These are phyloP conservation scores for Xylaria sp. DNA, from an alignment of 2,329 filamentous ascomycete genomes.

Conservation along the genomic window DNA sequence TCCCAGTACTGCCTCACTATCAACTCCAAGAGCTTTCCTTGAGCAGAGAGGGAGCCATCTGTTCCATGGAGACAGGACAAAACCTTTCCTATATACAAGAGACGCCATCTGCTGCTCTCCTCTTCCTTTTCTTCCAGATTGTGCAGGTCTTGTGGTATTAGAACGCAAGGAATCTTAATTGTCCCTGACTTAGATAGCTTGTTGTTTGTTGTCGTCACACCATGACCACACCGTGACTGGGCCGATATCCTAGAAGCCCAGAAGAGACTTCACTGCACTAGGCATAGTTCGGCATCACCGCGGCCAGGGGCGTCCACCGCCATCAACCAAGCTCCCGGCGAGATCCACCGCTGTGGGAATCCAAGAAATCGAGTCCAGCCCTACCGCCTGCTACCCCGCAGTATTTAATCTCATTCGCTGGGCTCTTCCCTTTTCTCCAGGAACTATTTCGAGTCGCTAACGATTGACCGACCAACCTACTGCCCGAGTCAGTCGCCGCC, in stretches of 20 bases:
- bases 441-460: constrained; percentile 28
- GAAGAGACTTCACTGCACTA: neutral
- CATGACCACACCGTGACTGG: neutral
- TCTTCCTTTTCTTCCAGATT: neutral
- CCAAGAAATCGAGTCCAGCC: constrained; percentile 35
- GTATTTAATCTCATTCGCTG: constrained; percentile 37
- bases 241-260: neutral
- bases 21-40: constrained; percentile 17
- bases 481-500: constrained; percentile 21
- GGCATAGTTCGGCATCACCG: constrained; percentile 33
- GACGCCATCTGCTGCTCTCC: neutral
- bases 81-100: constrained; percentile 11
- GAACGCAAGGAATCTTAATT: constrained; percentile 10
- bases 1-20: constrained; percentile 18
- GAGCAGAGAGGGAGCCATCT: constrained; percentile 6
- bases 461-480: neutral
- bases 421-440: constrained; percentile 15
- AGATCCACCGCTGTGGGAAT: constrained; percentile 33
- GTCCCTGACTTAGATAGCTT: neutral
- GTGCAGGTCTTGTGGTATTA: constrained; percentile 1
- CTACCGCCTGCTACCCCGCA: constrained; percentile 38
- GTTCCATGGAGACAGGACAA: neutral
- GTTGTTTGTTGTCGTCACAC: constrained; percentile 2
- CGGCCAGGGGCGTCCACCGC: constrained; percentile 26
- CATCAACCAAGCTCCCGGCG: constrained; percentile 22